Base-by-base conservation (phyloP, 306 rosid genomes). In the Pachyrhizus erosus region DNA sequence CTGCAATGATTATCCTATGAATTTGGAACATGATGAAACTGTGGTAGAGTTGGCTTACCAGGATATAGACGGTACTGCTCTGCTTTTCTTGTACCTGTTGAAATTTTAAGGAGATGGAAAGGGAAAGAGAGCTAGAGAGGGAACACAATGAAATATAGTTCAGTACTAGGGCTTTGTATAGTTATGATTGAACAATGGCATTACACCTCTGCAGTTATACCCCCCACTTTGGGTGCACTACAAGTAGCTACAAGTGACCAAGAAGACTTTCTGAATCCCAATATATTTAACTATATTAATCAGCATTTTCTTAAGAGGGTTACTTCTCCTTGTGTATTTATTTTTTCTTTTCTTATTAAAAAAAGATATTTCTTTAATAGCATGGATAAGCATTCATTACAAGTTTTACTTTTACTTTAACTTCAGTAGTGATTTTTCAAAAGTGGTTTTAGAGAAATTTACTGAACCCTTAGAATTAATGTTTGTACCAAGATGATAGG, bases 1-100 rank as follows among this genome's bases (percentile, higher is more conserved):
- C 68, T 54, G 67, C 23, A 5, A 13, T 31, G 27, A 23, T 43
- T 65, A 33, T 78, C 52, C 49, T 48, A 18, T 31, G 58, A 21
- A 65, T 43, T 48, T 46, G 34, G 37, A 31, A 31, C 24, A 45
- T 34, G 65, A n/a, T 46, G 61, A 29, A 65, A 33, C 64, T 48
- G 49, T 13, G 21, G 33, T 23, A 26, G 34, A n/a, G 18, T 76
- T 42, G 72, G 73, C 73, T 77, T 77, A 43, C 62, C 45, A 77
- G 46, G 31, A 77, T 62, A 62, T 5, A 24, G 46, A 62, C 33
- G 37, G 43, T 52, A 54, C 42, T 5, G 7, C 73, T 45, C 61
- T 20, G 21, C 14, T 78, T 14, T 51, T 15, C 34, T 26, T 20
- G 21, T 64, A 65, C 14, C 49, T 20, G 14, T 46, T 45, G 33